Evolutionary conservation across 441 rosid genomes (phyloP), one percentile per base, ranked within the genome.

Genomic region (Viola pubescens): DNA sequence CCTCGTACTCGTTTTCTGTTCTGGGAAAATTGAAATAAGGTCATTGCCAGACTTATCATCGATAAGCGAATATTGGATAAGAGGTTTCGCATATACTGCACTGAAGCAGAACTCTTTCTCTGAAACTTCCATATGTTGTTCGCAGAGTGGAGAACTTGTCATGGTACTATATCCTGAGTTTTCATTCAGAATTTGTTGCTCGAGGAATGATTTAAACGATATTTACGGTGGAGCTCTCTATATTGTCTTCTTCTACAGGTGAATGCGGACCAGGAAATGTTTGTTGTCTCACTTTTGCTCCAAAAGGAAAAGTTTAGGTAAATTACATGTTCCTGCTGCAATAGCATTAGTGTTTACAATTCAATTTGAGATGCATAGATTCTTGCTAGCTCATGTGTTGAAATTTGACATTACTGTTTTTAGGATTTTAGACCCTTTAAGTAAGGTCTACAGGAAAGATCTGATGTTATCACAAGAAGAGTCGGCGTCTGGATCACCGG

Each of bases 11-110:
- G 76, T 84, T 57, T 83, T 83, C 71, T 56, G 78, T 46, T 70
- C 70, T 54, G 98, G 95, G 64, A 81, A 75, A 56, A 58, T 87
- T 68, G 97, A 89, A 73, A 81, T 89, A 79, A 94, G 98, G 97
- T 91, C 73, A 63, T 59, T 60, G 77, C 98, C 96, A 26, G 97
- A 94, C 58, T 66, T 94, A 44, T 78, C 80, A 12, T 62, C 84
- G 34, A 45, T 94, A 50, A 89, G 77, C 76, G 95, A 94, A 70
- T 79, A 71, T 39, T 76, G 73, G 37, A 71, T 86, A 16, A 81
- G 83, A 81, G 96, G 95, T 48, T 83, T 84, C 56, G 64, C 78
- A 19, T 76, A 65, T 75, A 58, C 86, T 48, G 64, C 76, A 11
- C 77, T 83, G 41, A 84, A 70, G 61, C 64, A 66, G 55, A 80